Base-by-base conservation (phyloP, 2,329 filamentous ascomycete genomes). In the Exserohilum rostratum region DNA sequence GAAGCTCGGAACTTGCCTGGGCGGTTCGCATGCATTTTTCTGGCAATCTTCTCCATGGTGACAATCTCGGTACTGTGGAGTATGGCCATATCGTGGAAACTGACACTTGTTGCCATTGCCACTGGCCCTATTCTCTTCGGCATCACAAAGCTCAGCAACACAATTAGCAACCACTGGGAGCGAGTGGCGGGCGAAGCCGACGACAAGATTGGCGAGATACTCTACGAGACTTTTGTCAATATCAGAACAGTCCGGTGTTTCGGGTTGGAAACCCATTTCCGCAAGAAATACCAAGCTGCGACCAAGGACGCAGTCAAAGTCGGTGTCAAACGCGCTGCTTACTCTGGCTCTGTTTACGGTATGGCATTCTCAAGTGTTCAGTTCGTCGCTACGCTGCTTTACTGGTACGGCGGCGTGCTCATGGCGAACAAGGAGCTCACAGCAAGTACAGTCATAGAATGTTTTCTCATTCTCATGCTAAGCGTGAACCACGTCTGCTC, bases 1-100 rank as follows among this genome's bases (percentile, higher is more conserved):
- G 91, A 96, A 69, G 93, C 95, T 85, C 85, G 90, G 7, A 92
- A 90, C 63, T 78, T 98, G 0, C 81, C 96, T 0, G 89, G 90
- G 2, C 85, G 89, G 1, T 96, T 96, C 67, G 81, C 88, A 0
- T 88, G 89, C 1, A 85, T 89, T 48, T 74, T 89, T 0, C 80
- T 93, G 12, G 84, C 88, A 9, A 87, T 90, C 3, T 69, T 80
- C 0, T 75, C 85, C 46, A 93, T 96, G 82, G 81, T 90, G 15
- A 52, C 77, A 0, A 83, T 89, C n/a, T 87, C 90, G 0, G 66
- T 95, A 6, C 67, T 83, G 2, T 97, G 92, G 93, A 87, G 90
- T 3, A 73, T 96, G 13, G 71, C 81, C 0, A 83, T 89, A 27
- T 88, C 87, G 39, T 96, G 92, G 91, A 89, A 89, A 67, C 79